Percentiles rank a stretch among this genome's conserved stretches.
These are phyloP conservation scores for Geotrichum cucujoidarum DNA, from an alignment of 1,139 yeast genomes.

Conservation along the genomic window DNA sequence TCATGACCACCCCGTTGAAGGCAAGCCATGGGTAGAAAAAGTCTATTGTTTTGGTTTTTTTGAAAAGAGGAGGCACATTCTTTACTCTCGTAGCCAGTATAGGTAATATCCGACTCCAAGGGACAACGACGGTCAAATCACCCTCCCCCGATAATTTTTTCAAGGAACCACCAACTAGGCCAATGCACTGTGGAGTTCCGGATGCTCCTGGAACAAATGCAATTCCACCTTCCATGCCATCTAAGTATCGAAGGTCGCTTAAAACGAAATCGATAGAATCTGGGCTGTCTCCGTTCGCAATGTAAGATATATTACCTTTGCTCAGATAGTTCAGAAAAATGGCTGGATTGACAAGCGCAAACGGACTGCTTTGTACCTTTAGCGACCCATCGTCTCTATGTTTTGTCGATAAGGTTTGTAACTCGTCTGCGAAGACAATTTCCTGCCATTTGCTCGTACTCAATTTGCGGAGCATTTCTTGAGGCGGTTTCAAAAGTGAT, in stretches of 20 bases:
- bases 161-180: conserved; percentile 51
- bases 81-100: background rate
- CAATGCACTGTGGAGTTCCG: conserved; percentile 34
- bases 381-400: background rate
- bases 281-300: conserved; percentile 22
- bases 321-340: conserved; percentile 48
- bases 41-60: background rate
- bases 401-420: background rate
- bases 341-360: conserved; percentile 54
- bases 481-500: conserved; percentile 12
- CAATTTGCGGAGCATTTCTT: background rate
- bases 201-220: conserved; percentile 33
- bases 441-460: conserved; percentile 1
- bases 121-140: conserved; percentile 46
- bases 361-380: conserved; percentile 42
- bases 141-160: conserved; percentile 58
- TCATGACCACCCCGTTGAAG: conserved; percentile 26
- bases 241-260: conserved; percentile 54
- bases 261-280: conserved; percentile 37
- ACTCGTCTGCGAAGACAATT: conserved; percentile 3
- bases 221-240: conserved; percentile 60
- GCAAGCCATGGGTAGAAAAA: conserved; percentile 17
- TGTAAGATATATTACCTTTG: conserved; percentile 45
- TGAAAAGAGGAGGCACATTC: background rate
- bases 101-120: conserved; percentile 44